Conservation (phyloP, 768 basidiomycete species). For the Termitomyces sp. region DNA sequence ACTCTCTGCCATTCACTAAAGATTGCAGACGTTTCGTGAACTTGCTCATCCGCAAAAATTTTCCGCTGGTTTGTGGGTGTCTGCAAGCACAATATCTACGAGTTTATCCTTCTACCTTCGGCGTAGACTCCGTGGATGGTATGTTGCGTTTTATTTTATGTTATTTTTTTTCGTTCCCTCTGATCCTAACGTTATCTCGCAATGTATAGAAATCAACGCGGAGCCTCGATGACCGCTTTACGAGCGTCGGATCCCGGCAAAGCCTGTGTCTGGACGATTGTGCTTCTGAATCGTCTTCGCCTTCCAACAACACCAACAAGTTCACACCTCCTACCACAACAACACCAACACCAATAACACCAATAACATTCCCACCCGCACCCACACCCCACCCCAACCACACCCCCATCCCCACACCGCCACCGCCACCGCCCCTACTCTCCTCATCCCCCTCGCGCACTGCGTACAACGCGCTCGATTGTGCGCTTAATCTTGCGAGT, state of each 20-base stretch:
- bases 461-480: constrained; percentile 71
- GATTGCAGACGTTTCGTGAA: no score
- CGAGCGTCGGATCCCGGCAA: constrained; percentile 47
- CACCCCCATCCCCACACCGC: constrained; percentile 64
- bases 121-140: no score
- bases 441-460: constrained; percentile 68
- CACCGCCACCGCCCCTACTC: constrained; percentile 44
- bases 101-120: no score
- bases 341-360: constrained; percentile 17
- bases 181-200: no score
- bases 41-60: no score
- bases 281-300: constrained; percentile 24
- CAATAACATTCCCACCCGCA: constrained; percentile 41
- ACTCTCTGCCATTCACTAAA: no score
- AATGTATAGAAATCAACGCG: constrained; percentile 64
- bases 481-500: constrained; percentile 76
- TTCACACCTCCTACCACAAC: constrained; percentile 6
- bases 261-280: constrained; percentile 49
- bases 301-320: not conserved
- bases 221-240: constrained; percentile 57
- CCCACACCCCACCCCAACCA: no score
- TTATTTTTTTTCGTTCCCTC: no score
- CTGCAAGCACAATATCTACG: no score
- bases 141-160: no score
- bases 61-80: no score